Percentiles rank a stretch among this genome's conserved stretches.
Evolutionary conservation across 495 filamentous ascomycete species (phyloP).

Genomic region (Oidiodendron maius): DNA sequence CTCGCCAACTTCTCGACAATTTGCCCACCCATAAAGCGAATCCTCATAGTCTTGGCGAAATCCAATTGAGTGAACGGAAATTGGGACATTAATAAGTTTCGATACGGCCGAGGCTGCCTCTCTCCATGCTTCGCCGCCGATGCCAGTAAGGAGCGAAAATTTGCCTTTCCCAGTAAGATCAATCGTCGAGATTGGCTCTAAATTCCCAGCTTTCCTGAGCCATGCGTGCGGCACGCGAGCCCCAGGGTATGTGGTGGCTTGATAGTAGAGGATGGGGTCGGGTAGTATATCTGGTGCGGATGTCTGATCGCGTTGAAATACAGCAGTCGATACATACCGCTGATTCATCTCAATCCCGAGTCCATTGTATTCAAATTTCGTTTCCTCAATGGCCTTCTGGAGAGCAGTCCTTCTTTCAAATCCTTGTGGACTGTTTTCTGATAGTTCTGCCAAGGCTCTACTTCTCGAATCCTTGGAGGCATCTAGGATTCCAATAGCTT

Average conservation of each 20-base stretch:
- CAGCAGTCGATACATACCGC: conserved; percentile 24
- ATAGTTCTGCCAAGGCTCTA: conserved; percentile 6
- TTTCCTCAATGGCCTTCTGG: conserved; percentile 26
- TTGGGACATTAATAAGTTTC: conserved; percentile 16
- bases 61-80: conserved; percentile 30
- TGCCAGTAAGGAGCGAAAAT: conserved; percentile 32
- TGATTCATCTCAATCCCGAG: conserved; percentile 41
- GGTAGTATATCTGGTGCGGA: not conserved
- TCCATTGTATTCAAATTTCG: conserved; percentile 31
- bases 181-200: conserved; percentile 24
- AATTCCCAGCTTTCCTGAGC: conserved; percentile 23
- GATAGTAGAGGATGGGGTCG: not conserved
- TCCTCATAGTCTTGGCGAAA: conserved; percentile 36
- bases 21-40: conserved; percentile 32
- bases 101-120: conserved; percentile 20
- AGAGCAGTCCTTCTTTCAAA: conserved; percentile 18
- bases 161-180: conserved; percentile 29
- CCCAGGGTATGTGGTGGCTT: conserved; percentile 29
- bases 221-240: conserved; percentile 33
- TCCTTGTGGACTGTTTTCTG: conserved; percentile 19
- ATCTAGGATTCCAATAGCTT: conserved; percentile 23
- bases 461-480: not conserved
- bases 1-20: conserved; percentile 29
- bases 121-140: conserved; percentile 29
- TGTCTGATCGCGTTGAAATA: not conserved